Evolutionary conservation across 345 rosid genomes (phyloP), one percentile per base, ranked within the genome.

Genomic region (Salix koriyanagi): DNA sequence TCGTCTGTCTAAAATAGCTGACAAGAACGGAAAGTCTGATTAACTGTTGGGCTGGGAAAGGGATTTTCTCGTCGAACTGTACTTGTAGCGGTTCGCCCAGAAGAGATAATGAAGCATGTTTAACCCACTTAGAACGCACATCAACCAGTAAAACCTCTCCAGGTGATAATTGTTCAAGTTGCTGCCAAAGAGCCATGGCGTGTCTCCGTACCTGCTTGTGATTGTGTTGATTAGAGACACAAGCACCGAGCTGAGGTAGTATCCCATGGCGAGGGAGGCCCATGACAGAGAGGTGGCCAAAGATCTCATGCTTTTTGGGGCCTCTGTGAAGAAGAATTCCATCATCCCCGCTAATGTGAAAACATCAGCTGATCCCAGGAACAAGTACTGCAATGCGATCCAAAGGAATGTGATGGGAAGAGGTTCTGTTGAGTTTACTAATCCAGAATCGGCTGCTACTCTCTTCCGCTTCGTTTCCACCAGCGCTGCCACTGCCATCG

Each of bases 331-430:
- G 90, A 92, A 91, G 81, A 92, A 89, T 34, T 94, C 97, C 97
- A 94, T 88, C 97, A 89, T 88, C 23, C 97, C 99, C 0, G 97
- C 96, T 74, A 92, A 83, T 15, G 92, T 90, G 88, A 94, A 92
- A 41, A 94, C 89, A 82, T 94, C 99, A 11, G 97, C 99, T n/a
- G 99, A 92, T 75, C 99, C 97, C 18, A 94, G 94, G 83, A 94
- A 91, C 85, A 94, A 75, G 78, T 91, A 92, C 75, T 92, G 99
- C 77, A 91, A 71, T 34, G 97, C 91, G 23, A 94, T 77, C 99
- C 99, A 92, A 13, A 94, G 88, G 88, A 92, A 94, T 25, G 97
- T 87, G 73, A 91, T 86, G 19, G 96, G 98, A 48, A 94, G 87
- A n/a, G 97, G 89, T 46, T 85, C 71, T 10, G 83, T 13, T 5